Evolutionary conservation across 164 flowering plant genomes (phyloP).

Genomic region (grape (Vitis vinifera)): DNA sequence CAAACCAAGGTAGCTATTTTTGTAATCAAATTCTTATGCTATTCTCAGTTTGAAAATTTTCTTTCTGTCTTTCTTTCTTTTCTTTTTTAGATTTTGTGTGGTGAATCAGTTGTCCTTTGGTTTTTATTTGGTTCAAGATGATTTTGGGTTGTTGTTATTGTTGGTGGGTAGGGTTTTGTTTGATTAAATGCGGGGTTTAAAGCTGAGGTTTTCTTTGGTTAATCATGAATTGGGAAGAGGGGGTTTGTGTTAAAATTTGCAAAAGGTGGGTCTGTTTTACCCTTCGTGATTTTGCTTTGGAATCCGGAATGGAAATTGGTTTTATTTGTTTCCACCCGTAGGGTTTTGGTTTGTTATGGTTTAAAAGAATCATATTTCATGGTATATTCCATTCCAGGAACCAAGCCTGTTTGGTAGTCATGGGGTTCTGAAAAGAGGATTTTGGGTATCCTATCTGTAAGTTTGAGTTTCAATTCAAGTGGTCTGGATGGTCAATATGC

Average conservation of each 20-base stretch:
- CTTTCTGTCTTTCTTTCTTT: too few species aligned
- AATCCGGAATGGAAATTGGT: neutral
- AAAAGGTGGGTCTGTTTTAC: neutral
- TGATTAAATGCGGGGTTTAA: neutral
- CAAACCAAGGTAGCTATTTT: neutral
- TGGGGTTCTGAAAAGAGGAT: too few species aligned
- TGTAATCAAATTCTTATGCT: neutral
- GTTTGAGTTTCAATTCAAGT: too few species aligned
- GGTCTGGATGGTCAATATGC: too few species aligned
- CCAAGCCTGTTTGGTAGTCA: too few species aligned
- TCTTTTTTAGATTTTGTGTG: neutral
- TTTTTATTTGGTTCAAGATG: neutral
- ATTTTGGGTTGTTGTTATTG: neutral
- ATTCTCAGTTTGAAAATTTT: neutral
- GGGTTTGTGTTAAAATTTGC: neutral
- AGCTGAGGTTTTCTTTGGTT: neutral
- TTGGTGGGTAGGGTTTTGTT: neutral
- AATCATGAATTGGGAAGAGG: neutral
- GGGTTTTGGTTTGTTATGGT: neutral
- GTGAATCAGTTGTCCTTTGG: neutral
- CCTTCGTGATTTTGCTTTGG: slow-evolving; percentile 1
- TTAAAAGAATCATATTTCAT: neutral
- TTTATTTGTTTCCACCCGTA: neutral
- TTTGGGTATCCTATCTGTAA: too few species aligned
- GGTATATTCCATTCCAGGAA: neutral